Conservation (phyloP, 208 protist genomes). For the Trypanosoma rangeli region DNA sequence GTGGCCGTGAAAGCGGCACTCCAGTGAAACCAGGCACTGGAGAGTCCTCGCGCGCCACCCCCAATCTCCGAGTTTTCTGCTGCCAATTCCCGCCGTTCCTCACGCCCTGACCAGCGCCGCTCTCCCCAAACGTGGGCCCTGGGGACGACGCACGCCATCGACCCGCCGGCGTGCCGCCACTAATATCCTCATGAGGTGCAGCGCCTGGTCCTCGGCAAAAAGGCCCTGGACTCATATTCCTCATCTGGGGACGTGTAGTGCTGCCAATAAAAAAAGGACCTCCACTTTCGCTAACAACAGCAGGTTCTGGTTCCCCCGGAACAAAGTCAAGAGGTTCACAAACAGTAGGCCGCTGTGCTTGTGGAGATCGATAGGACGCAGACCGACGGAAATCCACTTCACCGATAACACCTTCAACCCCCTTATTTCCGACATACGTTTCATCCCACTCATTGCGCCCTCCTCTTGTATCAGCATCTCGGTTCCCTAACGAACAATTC, state of each 20-base stretch:
- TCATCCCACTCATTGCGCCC: not conserved
- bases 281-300: not conserved
- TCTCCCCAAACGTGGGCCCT: conserved; percentile 5
- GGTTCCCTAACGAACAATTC: not conserved
- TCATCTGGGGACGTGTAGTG: not conserved
- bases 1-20: not conserved
- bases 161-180: not conserved
- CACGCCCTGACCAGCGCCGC: not conserved
- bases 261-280: not conserved
- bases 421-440: not conserved
- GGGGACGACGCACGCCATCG: conserved; percentile 14
- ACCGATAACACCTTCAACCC: conserved; percentile 1
- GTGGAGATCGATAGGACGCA: conserved; percentile 13
- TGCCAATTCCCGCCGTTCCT: not conserved
- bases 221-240: not conserved
- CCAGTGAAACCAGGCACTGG: conserved; percentile 4
- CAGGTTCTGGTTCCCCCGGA: not conserved
- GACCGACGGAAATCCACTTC: conserved; percentile 7
- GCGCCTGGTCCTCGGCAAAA: not conserved
- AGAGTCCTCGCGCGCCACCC: conserved; percentile 15
- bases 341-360: conserved; percentile 5
- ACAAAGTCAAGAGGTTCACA: not conserved
- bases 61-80: not conserved
- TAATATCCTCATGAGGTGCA: not conserved
- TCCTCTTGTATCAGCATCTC: not conserved